A percentile compares a stretch with the other conserved stretches of the same genome.
Conservation (phyloP, 2,329 filamentous ascomycete genomes). For the Aspergillus candidus region DNA sequence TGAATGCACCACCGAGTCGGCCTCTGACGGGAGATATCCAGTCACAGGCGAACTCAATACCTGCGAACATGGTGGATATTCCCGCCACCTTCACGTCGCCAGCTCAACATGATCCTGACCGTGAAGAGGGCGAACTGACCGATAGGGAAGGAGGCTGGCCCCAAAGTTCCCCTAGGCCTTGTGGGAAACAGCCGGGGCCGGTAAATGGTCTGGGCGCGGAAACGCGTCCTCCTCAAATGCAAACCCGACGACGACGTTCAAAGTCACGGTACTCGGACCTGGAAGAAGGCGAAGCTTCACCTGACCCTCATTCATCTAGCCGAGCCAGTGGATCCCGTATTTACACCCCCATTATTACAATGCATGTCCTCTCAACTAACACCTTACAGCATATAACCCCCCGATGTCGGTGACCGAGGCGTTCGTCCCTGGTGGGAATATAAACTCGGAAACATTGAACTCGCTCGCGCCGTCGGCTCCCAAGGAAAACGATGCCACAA, state of each 20-base stretch:
- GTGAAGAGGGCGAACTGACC: conserved; percentile 72
- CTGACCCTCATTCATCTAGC: conserved; percentile 15
- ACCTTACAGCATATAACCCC: conserved; percentile 29
- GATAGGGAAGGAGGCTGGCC: conserved; percentile 52
- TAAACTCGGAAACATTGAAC: conserved; percentile 2
- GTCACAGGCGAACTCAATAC: conserved; percentile 9
- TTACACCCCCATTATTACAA: neutral
- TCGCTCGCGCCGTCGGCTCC: neutral
- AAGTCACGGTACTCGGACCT: conserved; percentile 11
- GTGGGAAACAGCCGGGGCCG: neutral
- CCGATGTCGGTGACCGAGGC: conserved; percentile 22
- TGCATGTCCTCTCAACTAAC: conserved; percentile 15
- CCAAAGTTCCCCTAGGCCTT: too few species aligned
- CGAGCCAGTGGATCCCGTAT: conserved; percentile 31
- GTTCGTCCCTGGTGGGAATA: conserved; percentile 8
- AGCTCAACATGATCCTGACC: conserved; percentile 37
- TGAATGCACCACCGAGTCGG: conserved; percentile 6
- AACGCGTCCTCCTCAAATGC: neutral
- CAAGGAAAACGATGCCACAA: conserved; percentile 3
- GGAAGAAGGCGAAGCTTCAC: conserved; percentile 24
- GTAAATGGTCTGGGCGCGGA: neutral
- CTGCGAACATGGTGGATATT: conserved; percentile 7
- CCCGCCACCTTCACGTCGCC: conserved; percentile 16
- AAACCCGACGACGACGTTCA: neutral
- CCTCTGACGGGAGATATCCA: conserved; percentile 7